phyloP scores from a whole-genome alignment of 495 filamentous ascomycete genomes.

The Venustampulla echinocandica region DNA sequence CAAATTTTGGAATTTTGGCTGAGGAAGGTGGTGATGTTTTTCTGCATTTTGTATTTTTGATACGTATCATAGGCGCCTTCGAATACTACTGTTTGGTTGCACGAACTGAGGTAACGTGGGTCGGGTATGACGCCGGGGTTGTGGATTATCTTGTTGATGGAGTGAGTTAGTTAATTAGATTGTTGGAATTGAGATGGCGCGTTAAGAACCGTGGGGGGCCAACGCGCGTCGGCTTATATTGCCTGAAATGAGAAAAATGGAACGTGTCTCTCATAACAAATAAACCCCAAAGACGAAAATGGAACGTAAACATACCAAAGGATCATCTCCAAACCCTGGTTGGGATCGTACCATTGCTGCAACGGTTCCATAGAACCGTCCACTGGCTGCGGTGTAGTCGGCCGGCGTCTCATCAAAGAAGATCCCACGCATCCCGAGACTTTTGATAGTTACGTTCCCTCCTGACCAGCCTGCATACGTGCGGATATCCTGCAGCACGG shows the following conservation, averaged over 20 bases:
- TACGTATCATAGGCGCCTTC: conserved; percentile 30
- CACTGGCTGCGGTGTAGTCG: conserved; percentile 1
- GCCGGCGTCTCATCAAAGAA: conserved; percentile 23
- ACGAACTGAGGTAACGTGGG: conserved; percentile 29
- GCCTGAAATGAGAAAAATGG: neutral
- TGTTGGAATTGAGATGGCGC: neutral
- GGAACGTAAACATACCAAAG: conserved; percentile 7
- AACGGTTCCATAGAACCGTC: conserved; percentile 1
- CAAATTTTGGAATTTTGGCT: no score
- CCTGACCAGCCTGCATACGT: conserved; percentile 34
- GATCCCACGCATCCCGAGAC: conserved; percentile 13
- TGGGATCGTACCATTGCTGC: neutral
- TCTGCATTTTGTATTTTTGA: neutral
- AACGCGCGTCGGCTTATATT: neutral
- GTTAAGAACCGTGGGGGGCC: neutral
- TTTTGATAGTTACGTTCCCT: neutral
- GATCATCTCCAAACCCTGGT: conserved; percentile 8
- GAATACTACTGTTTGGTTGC: conserved; percentile 38
- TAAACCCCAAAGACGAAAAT: no score
- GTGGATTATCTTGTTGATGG: conserved; percentile 33
- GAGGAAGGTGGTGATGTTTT: conserved; percentile 28
- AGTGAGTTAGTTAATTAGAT: neutral
- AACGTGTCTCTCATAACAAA: no score
- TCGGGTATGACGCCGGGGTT: conserved; percentile 41
- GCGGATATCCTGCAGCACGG: conserved; percentile 28